These are phyloP conservation scores for Tolypocladium sp. DNA, from an alignment of 2,329 filamentous ascomycete genomes.

Conservation along the genomic window DNA sequence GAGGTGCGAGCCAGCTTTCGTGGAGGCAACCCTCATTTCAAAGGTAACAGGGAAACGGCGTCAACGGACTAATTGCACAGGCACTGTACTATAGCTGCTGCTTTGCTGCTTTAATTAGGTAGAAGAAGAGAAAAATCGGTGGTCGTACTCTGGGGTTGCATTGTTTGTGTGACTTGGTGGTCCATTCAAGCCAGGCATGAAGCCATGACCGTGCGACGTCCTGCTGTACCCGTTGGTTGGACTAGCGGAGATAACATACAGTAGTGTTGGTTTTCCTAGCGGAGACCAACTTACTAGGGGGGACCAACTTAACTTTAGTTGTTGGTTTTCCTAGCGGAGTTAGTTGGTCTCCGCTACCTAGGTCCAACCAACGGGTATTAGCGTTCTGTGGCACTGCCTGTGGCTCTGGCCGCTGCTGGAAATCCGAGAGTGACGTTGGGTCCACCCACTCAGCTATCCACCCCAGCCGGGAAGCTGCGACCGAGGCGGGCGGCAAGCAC, in stretches of 20 bases:
- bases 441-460: neutral
- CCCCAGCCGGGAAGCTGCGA: neutral
- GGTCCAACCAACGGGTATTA: too few relatives aligned
- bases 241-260: too few relatives aligned
- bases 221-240: too few relatives aligned
- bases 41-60: neutral
- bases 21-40: neutral
- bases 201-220: too few relatives aligned
- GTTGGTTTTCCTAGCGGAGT: too few relatives aligned
- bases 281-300: too few relatives aligned
- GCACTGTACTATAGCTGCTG: neutral
- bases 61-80: constrained; percentile 1
- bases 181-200: too few relatives aligned
- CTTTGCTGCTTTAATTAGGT: neutral
- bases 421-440: neutral
- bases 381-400: too few relatives aligned
- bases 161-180: neutral
- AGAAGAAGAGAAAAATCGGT: neutral
- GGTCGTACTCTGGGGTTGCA: neutral
- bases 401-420: too few relatives aligned
- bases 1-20: neutral
- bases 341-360: too few relatives aligned
- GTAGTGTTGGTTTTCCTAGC: too few relatives aligned
- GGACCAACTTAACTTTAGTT: too few relatives aligned
- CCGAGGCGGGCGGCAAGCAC: neutral